Percentiles rank a stretch among this genome's conserved stretches.
phyloP scores from a whole-genome alignment of 169 alveolate genomes.

The Eimeria brunetti region DNA sequence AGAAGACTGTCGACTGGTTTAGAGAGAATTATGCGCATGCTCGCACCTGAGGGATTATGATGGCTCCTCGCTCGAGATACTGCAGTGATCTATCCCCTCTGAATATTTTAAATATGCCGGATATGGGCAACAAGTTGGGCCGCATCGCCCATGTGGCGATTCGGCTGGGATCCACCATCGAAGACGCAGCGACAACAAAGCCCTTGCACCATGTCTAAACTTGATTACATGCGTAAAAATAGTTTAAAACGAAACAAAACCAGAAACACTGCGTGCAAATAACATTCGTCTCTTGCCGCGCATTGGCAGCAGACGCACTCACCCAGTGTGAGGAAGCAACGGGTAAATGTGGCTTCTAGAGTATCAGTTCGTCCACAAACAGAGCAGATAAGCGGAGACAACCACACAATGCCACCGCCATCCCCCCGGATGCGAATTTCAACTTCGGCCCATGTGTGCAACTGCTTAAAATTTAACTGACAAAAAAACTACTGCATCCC shows the following conservation, averaged over 20 bases:
- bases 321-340: not conserved
- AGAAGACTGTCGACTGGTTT: slow-evolving; percentile 72
- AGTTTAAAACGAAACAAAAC: not conserved
- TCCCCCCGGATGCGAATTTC: not conserved
- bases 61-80: not conserved
- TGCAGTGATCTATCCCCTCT: not conserved
- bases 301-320: not conserved
- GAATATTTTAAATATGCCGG: not conserved
- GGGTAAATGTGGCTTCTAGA: not conserved
- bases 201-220: not conserved
- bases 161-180: not conserved
- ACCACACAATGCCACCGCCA: not conserved
- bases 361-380: not conserved
- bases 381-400: not conserved
- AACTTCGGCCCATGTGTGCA: not conserved
- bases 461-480: not conserved
- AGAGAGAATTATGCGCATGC: slow-evolving; percentile 20
- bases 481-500: slow-evolving; percentile 3
- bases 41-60: slow-evolving; percentile 14
- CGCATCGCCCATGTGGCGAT: not conserved
- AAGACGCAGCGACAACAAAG: not conserved
- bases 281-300: slow-evolving; percentile 2
- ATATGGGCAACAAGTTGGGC: not conserved
- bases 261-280: not conserved
- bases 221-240: not conserved